Evolutionary conservation across 2,329 filamentous ascomycete species (phyloP).

Genomic region (Pezizomycotina sp.): DNA sequence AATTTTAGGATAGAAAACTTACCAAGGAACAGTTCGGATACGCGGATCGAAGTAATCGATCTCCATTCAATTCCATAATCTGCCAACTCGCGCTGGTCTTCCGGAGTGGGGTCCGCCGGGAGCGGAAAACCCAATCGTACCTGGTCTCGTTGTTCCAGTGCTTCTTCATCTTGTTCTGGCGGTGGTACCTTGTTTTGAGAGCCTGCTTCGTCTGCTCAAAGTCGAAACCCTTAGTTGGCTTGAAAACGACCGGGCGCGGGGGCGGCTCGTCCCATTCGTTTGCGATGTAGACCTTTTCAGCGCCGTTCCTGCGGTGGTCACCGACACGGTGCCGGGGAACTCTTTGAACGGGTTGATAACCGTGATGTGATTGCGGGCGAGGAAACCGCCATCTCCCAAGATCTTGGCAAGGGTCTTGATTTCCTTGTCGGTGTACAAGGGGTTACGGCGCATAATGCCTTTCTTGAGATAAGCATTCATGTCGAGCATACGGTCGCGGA

Average conservation of each 20-base stretch:
- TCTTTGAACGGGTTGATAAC: constrained; percentile 5
- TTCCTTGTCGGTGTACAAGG: too few species aligned
- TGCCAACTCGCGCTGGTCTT: too few species aligned
- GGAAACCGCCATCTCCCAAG: constrained; percentile 10
- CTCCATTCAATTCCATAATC: constrained; percentile 11
- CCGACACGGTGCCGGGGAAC: constrained; percentile 4
- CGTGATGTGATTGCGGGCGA: constrained; percentile 4
- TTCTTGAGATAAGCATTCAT: too few species aligned
- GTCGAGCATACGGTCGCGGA: too few species aligned
- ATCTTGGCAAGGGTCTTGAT: constrained; percentile 15
- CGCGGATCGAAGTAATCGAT: constrained; percentile 16
- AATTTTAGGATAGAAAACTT: too few species aligned
- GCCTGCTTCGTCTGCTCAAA: too few species aligned
- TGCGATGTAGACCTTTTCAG: constrained; percentile 10
- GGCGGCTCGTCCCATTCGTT: constrained; percentile 4
- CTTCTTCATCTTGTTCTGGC: too few species aligned
- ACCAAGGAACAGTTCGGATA: too few species aligned
- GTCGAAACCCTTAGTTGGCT: too few species aligned
- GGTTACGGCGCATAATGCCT: too few species aligned
- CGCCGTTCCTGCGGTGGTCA: neutral
- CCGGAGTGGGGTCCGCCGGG: constrained; percentile 7
- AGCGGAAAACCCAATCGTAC: constrained; percentile 13
- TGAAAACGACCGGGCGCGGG: too few species aligned
- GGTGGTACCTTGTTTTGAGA: too few species aligned
- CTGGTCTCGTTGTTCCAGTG: constrained; percentile 18